Conservation (phyloP, 345 rosid genomes). For the Lepidium africanum region DNA sequence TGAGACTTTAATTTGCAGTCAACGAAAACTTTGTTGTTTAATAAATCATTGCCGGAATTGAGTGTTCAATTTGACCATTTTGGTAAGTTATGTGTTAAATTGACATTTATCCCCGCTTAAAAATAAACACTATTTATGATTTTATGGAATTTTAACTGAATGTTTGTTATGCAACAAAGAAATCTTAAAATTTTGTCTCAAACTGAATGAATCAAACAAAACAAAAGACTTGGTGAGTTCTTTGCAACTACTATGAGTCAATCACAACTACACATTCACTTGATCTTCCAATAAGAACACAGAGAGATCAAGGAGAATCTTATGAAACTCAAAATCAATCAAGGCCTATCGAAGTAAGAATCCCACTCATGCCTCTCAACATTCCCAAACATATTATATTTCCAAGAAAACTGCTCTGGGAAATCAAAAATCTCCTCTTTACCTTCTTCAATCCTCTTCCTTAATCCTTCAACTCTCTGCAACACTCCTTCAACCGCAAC, state of each 20-base stretch:
- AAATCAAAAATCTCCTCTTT: constrained; percentile 28
- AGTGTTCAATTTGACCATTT: no score
- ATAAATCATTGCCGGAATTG: no score
- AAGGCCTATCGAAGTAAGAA: constrained; percentile 38
- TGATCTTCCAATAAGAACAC: not conserved
- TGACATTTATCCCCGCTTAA: no score
- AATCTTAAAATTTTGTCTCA: not conserved
- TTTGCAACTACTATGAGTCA: constrained; percentile 1
- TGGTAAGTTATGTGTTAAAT: no score
- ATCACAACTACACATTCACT: constrained; percentile 3
- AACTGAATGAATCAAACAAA: not conserved
- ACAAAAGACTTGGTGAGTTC: not conserved
- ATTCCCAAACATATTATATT: constrained; percentile 43
- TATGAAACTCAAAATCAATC: not conserved
- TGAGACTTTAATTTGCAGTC: no score
- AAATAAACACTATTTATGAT: no score
- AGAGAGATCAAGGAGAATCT: constrained; percentile 1
- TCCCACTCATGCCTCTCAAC: constrained; percentile 57
- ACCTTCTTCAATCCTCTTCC: constrained; percentile 34
- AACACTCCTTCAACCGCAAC: constrained; percentile 58
- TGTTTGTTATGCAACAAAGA: not conserved
- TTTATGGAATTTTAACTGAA: no score
- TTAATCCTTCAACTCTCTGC: constrained; percentile 37
- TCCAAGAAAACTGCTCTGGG: constrained; percentile 51
- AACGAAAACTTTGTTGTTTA: no score